Evolutionary conservation across 176 grass and related monocot species (phyloP), one percentile per base, ranked within the genome.

Genomic region (Avena atlantica): DNA sequence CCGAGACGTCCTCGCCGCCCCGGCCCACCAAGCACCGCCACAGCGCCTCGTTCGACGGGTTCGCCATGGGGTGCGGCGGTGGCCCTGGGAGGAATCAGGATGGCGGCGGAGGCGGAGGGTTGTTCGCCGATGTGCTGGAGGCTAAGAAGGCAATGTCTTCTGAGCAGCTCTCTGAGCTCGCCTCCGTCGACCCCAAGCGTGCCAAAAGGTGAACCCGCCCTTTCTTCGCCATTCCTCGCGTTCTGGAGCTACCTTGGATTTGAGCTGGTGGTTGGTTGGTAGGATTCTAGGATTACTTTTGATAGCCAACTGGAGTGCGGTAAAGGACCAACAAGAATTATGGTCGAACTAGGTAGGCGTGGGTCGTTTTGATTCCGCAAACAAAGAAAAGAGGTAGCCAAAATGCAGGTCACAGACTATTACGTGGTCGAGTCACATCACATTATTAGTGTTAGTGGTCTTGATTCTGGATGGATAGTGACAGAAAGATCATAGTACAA

Each of bases 21-120:
- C 81, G 87, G 71, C 40, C 79, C 7, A 56, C 90, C 24, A 99
- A 96, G 91, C 97, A 99, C 74, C 92, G 97, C 73, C 94, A 99
- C 71, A 99, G 97, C 62, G 91, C 85, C 19, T 99, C 97, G 40
- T 83, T 99, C 40, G 97, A 99, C 73, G 94, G 94, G 37, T 96
- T 95, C 62, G 91, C 77, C 31, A 70, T 84, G 86, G 70, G 81
- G 10, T 84, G 84, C 15, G 74, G 59, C 9, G 74, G 50, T 5
- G 74, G 20, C 20, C 34, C 69, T 8, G 81, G 68, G 4, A 62
- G 14, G 12, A 78, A 74, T 27, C 82, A 85, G 64, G 90, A 85
- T 50, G 82, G 52, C 61, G 83, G 67, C 5, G 86, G 89, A 44
- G 81, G 67, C 17, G 90, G 71, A 44, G 93, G 89, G 49, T 12